These are phyloP conservation scores for Ceratocystis destructans DNA, from an alignment of 2,329 filamentous ascomycete species.

Conservation along the genomic window DNA sequence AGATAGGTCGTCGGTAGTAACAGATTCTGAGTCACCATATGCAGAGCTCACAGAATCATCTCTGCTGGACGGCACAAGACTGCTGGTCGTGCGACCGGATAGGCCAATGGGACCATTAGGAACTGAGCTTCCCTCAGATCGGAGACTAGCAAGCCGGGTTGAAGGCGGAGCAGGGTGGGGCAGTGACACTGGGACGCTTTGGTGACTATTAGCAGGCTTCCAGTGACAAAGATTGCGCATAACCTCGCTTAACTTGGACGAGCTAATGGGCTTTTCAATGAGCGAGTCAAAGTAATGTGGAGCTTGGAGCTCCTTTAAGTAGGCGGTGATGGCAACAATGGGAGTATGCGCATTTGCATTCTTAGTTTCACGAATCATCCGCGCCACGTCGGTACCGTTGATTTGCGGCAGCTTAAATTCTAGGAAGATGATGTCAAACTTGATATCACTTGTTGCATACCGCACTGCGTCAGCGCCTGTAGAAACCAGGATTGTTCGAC, in stretches of 20 bases:
- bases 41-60: conserved; percentile 84
- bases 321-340: conserved; percentile 91
- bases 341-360: conserved; percentile 90
- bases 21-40: conserved; percentile 73
- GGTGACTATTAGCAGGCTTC: conserved; percentile 55
- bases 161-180: conserved; percentile 49
- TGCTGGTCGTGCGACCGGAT: conserved; percentile 54
- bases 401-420: conserved; percentile 93
- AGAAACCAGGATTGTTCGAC: conserved; percentile 79
- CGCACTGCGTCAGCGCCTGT: conserved; percentile 86
- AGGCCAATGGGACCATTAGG: conserved; percentile 51
- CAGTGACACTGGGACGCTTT: conserved; percentile 33
- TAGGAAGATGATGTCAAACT: conserved; percentile 97
- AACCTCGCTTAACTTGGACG: conserved; percentile 79
- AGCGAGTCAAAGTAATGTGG: conserved; percentile 92
- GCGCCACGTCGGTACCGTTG: conserved; percentile 85
- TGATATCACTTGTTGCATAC: conserved; percentile 91
- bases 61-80: conserved; percentile 64
- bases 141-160: conserved; percentile 49
- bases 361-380: conserved; percentile 95
- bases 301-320: conserved; percentile 91
- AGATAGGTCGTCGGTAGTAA: conserved; percentile 57
- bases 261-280: conserved; percentile 92
- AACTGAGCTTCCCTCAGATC: conserved; percentile 69
- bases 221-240: conserved; percentile 81